A percentile compares a stretch with the other conserved stretches of the same genome.
These are phyloP conservation scores for Lasiosphaeris hirsuta DNA, from an alignment of 495 filamentous ascomycete genomes.

Conservation along the genomic window DNA sequence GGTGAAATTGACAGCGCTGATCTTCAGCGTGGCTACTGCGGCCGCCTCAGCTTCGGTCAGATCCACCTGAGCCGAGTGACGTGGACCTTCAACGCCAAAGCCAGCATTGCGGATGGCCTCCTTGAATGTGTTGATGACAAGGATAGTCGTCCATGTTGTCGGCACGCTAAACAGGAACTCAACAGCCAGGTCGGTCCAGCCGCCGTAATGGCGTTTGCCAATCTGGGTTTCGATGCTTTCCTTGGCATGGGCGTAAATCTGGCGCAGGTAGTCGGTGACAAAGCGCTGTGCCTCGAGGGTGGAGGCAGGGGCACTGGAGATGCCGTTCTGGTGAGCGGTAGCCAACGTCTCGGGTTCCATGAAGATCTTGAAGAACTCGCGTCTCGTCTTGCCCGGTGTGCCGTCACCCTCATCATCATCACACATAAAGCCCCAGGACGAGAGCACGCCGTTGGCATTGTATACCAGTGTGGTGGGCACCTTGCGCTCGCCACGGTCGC, in stretches of 20 bases:
- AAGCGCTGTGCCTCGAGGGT: slow-evolving; percentile 50
- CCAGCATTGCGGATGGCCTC: slow-evolving; percentile 48
- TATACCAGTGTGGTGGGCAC: slow-evolving; percentile 58
- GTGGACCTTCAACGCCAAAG: slow-evolving; percentile 41
- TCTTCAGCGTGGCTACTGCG: slow-evolving; percentile 49
- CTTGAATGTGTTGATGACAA: slow-evolving; percentile 56
- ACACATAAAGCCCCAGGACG: slow-evolving; percentile 58
- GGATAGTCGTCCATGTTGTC: slow-evolving; percentile 61
- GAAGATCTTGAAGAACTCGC: slow-evolving; percentile 62
- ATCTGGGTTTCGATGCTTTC: slow-evolving; percentile 41
- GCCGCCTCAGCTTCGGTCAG: slow-evolving; percentile 68
- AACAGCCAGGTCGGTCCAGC: slow-evolving; percentile 49
- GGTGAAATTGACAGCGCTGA: slow-evolving; percentile 27
- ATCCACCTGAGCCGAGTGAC: slow-evolving; percentile 54
- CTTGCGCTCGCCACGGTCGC: slow-evolving; percentile 52
- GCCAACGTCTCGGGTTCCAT: slow-evolving; percentile 42
- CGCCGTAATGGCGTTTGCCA: slow-evolving; percentile 32
- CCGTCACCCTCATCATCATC: slow-evolving; percentile 39
- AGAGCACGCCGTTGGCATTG: slow-evolving; percentile 33
- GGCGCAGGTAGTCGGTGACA: slow-evolving; percentile 52
- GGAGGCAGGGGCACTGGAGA: slow-evolving; percentile 27
- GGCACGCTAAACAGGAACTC: slow-evolving; percentile 68
- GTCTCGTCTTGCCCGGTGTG: slow-evolving; percentile 29
- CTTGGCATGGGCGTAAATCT: slow-evolving; percentile 54
- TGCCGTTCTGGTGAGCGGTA: slow-evolving; percentile 35